A percentile compares a stretch with the other conserved stretches of the same genome.
Conservation (phyloP, 371 early-diverging fungal species). For the Apophysomyces variabilis region DNA sequence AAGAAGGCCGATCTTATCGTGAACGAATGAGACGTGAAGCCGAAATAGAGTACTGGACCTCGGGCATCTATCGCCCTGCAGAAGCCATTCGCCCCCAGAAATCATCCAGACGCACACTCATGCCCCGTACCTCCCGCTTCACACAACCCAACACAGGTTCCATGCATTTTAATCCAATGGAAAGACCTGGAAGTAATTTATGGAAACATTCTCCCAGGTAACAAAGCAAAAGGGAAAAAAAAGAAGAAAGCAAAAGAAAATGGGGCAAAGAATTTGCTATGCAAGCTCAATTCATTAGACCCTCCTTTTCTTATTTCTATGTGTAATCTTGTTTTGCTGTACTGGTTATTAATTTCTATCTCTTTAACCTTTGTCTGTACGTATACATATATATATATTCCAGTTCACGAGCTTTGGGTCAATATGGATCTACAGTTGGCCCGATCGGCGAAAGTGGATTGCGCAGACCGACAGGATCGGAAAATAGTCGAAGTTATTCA, state of each 20-base stretch:
- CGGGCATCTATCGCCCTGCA: slow-evolving; percentile 53
- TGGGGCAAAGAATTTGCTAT: background rate
- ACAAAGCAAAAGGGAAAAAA: background rate
- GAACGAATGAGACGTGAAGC: slow-evolving; percentile 59
- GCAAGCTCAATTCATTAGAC: background rate
- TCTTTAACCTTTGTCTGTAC: slow-evolving; percentile 14
- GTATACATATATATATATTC: slow-evolving; percentile 19
- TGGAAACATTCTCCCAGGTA: slow-evolving; percentile 46
- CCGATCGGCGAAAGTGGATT: background rate
- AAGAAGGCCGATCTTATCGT: slow-evolving; percentile 51
- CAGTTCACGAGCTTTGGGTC: slow-evolving; percentile 16
- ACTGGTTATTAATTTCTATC: slow-evolving; percentile 3
- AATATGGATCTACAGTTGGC: slow-evolving; percentile 1
- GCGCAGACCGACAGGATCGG: slow-evolving; percentile 3
- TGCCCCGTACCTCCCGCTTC: slow-evolving; percentile 51
- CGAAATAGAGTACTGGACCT: slow-evolving; percentile 67
- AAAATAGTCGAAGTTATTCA: slow-evolving; percentile 20
- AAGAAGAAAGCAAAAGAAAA: background rate
- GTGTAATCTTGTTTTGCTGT: background rate
- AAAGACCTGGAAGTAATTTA: slow-evolving; percentile 32
- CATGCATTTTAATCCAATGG: slow-evolving; percentile 40
- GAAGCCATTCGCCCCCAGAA: slow-evolving; percentile 38
- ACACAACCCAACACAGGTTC: slow-evolving; percentile 49
- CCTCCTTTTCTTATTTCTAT: slow-evolving; percentile 11
- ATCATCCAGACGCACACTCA: slow-evolving; percentile 31